These are phyloP conservation scores for Tarenaya hassleriana DNA, from an alignment of 345 rosid species.

Conservation along the genomic window DNA sequence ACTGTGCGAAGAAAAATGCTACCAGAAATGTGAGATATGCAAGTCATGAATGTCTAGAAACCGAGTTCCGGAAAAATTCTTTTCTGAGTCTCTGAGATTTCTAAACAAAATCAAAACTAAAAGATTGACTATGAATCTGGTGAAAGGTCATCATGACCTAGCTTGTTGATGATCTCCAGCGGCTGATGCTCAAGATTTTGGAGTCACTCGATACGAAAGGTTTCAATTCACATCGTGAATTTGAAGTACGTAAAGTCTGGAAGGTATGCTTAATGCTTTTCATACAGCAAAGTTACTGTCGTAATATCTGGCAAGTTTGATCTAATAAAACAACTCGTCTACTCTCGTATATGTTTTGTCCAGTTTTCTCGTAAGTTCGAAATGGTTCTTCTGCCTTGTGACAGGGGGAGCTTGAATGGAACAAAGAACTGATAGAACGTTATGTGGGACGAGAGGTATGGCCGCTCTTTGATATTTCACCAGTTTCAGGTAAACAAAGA, in stretches of 20 bases:
- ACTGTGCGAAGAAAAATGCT: not conserved
- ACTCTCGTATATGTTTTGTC: not conserved
- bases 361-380: not conserved
- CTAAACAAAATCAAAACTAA: not conserved
- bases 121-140: conserved; percentile 7
- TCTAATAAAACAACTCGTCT: too few species aligned
- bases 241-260: conserved; percentile 38
- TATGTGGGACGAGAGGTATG: conserved; percentile 84
- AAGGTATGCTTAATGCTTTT: conserved; percentile 36
- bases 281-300: too few species aligned
- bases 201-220: conserved; percentile 18
- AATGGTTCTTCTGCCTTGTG: conserved; percentile 17
- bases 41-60: not conserved
- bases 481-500: conserved; percentile 3
- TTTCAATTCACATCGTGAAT: conserved; percentile 10
- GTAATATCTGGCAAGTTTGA: not conserved
- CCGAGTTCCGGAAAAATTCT: too few species aligned
- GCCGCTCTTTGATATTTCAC: not conserved
- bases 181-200: conserved; percentile 48
- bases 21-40: not conserved
- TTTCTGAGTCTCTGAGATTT: too few species aligned
- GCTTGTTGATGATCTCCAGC: conserved; percentile 32
- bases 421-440: conserved; percentile 51
- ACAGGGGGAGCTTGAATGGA: conserved; percentile 90
- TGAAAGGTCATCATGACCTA: conserved; percentile 11